phyloP scores from a whole-genome alignment of 192 early-diverging fungal species.

The Piromyces finnis region DNA sequence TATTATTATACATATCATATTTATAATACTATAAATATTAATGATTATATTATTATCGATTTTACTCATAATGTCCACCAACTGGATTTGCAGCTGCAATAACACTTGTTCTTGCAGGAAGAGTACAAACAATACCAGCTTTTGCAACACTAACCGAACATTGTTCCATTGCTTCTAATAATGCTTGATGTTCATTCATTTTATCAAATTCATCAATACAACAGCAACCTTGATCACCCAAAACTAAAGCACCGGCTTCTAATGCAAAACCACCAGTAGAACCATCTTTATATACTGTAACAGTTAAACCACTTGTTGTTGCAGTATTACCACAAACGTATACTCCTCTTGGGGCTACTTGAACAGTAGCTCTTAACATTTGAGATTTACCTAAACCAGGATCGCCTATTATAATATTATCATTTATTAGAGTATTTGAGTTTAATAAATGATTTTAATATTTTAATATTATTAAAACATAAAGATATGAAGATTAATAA shows the following conservation, averaged over 20 bases:
- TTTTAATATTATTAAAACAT: too few relatives aligned
- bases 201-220: constrained; percentile 88
- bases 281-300: constrained; percentile 48
- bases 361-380: constrained; percentile 65
- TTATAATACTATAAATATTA: too few relatives aligned
- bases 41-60: neutral
- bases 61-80: constrained; percentile 61
- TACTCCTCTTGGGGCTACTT: constrained; percentile 62
- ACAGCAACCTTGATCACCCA: constrained; percentile 76
- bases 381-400: constrained; percentile 77
- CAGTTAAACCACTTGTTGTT: constrained; percentile 48
- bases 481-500: too few relatives aligned
- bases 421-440: neutral
- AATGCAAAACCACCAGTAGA: constrained; percentile 59
- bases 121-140: constrained; percentile 63
- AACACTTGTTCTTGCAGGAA: constrained; percentile 67
- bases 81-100: constrained; percentile 80
- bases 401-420: constrained; percentile 27
- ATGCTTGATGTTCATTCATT: constrained; percentile 61
- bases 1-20: too few relatives aligned
- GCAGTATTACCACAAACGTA: constrained; percentile 60
- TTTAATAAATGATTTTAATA: too few relatives aligned
- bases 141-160: constrained; percentile 75
- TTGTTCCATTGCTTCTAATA: constrained; percentile 77
- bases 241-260: constrained; percentile 65